These are phyloP conservation scores for Aspergillus affinis DNA, from an alignment of 495 filamentous ascomycete genomes.

Conservation along the genomic window DNA sequence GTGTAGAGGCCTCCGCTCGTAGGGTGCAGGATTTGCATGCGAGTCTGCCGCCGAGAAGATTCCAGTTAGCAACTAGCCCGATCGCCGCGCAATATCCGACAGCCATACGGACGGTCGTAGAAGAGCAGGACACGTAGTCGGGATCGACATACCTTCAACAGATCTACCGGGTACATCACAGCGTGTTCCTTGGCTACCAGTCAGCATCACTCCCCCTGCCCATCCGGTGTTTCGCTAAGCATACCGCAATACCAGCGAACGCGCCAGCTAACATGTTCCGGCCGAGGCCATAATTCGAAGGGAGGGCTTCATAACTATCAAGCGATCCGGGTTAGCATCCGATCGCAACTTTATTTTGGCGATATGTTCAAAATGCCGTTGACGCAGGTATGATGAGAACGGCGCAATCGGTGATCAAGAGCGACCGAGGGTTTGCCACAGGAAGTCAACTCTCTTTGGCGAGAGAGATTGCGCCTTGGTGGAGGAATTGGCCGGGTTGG, in stretches of 20 bases:
- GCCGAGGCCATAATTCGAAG: constrained; percentile 65
- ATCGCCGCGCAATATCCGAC: constrained; percentile 47
- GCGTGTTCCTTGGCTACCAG: constrained; percentile 65
- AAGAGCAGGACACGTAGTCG: not conserved
- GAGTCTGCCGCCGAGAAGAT: constrained; percentile 60
- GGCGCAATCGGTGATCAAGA: not conserved
- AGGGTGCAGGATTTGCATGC: constrained; percentile 95
- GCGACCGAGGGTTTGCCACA: not conserved
- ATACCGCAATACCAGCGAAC: constrained; percentile 95
- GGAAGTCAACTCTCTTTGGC: not conserved
- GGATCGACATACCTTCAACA: constrained; percentile 77
- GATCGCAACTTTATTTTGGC: not conserved
- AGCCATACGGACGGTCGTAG: not conserved
- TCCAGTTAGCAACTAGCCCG: constrained; percentile 20
- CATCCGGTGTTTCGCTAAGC: constrained; percentile 1
- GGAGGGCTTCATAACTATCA: constrained; percentile 65
- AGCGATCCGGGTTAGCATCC: constrained; percentile 25
- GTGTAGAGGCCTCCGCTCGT: constrained; percentile 82
- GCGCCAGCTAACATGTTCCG: constrained; percentile 91
- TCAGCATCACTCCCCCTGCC: constrained; percentile 4
- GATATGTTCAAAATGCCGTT: not conserved
- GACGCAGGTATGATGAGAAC: not conserved
- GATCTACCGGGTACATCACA: constrained; percentile 97
- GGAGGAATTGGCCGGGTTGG: not conserved
- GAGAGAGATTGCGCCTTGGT: not conserved